phyloP scores from a whole-genome alignment of 805 yeast genomes.

The Pichia gijzeniarum region DNA sequence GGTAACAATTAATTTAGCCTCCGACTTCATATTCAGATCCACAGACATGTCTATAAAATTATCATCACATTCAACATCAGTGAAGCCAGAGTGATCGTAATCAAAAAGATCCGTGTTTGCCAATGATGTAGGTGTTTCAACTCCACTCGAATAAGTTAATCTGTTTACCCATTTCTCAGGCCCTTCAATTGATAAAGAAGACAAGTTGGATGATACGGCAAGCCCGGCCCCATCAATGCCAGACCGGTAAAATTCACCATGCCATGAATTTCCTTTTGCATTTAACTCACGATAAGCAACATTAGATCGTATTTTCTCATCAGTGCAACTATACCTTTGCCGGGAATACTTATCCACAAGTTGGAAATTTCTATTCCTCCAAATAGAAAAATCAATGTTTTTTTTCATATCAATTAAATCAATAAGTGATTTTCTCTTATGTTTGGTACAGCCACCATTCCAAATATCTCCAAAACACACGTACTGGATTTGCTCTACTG shows the following conservation, averaged over 20 bases:
- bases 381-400: constrained; percentile 1
- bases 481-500: no score
- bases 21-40: no score
- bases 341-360: not conserved
- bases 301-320: not conserved
- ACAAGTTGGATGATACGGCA: no score
- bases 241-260: not conserved
- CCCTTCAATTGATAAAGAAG: no score
- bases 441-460: no score
- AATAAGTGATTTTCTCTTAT: not conserved
- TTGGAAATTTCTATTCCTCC: not conserved
- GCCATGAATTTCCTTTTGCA: constrained; percentile 3
- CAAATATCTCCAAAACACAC: no score
- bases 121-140: not conserved
- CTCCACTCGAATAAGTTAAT: not conserved
- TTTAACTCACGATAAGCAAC: not conserved
- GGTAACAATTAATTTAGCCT: no score
- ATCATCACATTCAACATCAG: not conserved
- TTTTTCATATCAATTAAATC: not conserved
- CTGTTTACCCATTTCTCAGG: not conserved
- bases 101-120: not conserved
- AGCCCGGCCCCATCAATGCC: not conserved
- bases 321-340: not conserved
- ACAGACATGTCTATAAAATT: constrained; percentile 4
- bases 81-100: not conserved